phyloP scores from a whole-genome alignment of 2,329 filamentous ascomycete genomes.

The Metarhizium brunneum region DNA sequence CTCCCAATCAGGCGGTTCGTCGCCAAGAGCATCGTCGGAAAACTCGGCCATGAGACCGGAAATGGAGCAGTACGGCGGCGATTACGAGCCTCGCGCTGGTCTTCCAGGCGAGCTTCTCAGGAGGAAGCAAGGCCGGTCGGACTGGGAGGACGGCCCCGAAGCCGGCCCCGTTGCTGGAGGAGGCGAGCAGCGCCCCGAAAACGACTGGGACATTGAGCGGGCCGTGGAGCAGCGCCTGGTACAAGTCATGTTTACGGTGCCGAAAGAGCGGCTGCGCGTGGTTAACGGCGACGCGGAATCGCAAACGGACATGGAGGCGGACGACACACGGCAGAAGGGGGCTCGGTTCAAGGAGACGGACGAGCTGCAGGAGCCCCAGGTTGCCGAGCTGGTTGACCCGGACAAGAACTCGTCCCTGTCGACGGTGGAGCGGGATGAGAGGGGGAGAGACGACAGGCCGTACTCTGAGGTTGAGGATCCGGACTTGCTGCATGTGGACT shows the following conservation, averaged over 20 bases:
- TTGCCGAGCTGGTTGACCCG: constrained; percentile 33
- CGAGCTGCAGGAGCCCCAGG: constrained; percentile 16
- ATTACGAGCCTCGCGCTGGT: constrained; percentile 35
- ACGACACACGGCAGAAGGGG: constrained; percentile 1
- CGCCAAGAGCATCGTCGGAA: constrained; percentile 5
- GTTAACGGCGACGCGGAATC: constrained; percentile 65
- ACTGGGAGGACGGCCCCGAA: constrained; percentile 35
- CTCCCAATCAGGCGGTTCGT: constrained; percentile 27
- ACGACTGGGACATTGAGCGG: constrained; percentile 70
- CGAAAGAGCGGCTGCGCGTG: constrained; percentile 76
- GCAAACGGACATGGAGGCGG: neutral
- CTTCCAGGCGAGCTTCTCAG: constrained; percentile 40
- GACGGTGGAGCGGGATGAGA: neutral
- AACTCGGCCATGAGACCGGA: constrained; percentile 21
- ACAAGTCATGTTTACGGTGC: constrained; percentile 89
- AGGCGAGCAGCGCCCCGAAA: constrained; percentile 34
- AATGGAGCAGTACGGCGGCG: constrained; percentile 24
- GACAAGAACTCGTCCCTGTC: neutral
- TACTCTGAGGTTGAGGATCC: neutral
- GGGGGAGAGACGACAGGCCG: neutral
- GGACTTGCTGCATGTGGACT: constrained; percentile 7
- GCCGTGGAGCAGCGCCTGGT: constrained; percentile 63
- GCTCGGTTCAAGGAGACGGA: neutral
- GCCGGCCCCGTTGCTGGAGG: constrained; percentile 19
- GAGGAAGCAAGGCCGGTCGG: constrained; percentile 45